phyloP scores from a whole-genome alignment of 2,329 filamentous ascomycete genomes.

The Diaporthe eres region DNA sequence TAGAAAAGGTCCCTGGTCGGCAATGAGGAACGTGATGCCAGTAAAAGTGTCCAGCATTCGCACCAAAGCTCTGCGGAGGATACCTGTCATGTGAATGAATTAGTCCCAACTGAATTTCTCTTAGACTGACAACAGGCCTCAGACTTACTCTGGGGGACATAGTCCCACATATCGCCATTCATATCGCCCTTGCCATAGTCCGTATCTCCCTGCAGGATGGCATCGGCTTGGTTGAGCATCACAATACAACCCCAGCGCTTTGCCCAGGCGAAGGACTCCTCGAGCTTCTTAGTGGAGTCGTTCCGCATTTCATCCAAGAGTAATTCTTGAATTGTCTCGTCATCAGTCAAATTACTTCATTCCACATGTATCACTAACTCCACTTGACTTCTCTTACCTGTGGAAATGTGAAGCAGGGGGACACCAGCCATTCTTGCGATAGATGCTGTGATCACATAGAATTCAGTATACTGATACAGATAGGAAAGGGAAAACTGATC shows the following conservation, averaged over 20 bases:
- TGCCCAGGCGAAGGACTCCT: neutral
- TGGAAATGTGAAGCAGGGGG: neutral
- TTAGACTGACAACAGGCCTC: neutral
- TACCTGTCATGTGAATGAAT: neutral
- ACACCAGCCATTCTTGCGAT: neutral
- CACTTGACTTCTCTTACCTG: neutral
- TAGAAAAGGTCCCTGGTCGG: neutral
- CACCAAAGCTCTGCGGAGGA: neutral
- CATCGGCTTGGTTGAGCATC: neutral
- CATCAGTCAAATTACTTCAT: neutral
- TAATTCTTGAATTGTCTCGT: neutral
- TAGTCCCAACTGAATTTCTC: neutral
- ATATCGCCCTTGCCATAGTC: neutral
- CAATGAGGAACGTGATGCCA: slow-evolving; percentile 2
- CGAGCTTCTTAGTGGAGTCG: neutral
- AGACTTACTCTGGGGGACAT: neutral
- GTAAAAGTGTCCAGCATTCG: neutral
- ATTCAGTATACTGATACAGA: neutral
- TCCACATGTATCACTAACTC: too few relatives aligned
- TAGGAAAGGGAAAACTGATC: too few relatives aligned
- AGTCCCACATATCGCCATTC: neutral
- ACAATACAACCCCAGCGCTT: slow-evolving; percentile 7
- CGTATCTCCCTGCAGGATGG: neutral
- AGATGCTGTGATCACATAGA: fast-evolving
- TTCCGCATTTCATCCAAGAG: too few relatives aligned